phyloP scores from a whole-genome alignment of 768 basidiomycete genomes.

The Mrakia hoshinonis region DNA sequence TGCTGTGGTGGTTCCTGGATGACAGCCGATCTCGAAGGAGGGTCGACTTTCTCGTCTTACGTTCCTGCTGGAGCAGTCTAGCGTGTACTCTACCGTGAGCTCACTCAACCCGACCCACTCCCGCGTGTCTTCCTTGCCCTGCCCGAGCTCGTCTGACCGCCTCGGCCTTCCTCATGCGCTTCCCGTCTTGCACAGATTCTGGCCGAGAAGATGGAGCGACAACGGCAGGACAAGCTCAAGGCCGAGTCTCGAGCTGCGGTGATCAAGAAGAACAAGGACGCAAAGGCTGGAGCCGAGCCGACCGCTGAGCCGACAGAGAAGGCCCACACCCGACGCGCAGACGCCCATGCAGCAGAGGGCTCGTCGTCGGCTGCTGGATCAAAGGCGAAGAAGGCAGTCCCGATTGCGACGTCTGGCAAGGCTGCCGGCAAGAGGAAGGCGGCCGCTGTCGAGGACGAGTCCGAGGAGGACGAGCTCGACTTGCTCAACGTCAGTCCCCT shows the following conservation, averaged over 20 bases:
- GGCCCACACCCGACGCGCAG: conserved; percentile 27
- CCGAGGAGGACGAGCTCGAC: conserved; percentile 17
- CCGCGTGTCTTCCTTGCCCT: background rate
- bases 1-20: background rate
- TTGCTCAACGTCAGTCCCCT: background rate
- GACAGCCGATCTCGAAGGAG: background rate
- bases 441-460: conserved; percentile 1
- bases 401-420: conserved; percentile 31
- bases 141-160: too few relatives aligned
- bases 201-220: conserved; percentile 61
- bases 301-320: conserved; percentile 29
- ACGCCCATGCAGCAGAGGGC: conserved; percentile 15
- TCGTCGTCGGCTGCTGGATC: conserved; percentile 11
- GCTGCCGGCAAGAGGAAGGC: conserved; percentile 33
- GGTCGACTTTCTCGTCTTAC: conserved; percentile 45
- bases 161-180: background rate
- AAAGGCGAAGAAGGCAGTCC: conserved; percentile 32
- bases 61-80: conserved; percentile 65
- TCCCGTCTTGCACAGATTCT: conserved; percentile 43
- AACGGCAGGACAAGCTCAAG: conserved; percentile 34
- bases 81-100: conserved; percentile 53
- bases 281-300: conserved; percentile 29
- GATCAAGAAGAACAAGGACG: conserved; percentile 37
- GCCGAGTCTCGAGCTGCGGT: conserved; percentile 35
- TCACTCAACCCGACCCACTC: background rate